Base-by-base conservation (phyloP, 495 filamentous ascomycete genomes). In the Geopyxis carbonaria region DNA sequence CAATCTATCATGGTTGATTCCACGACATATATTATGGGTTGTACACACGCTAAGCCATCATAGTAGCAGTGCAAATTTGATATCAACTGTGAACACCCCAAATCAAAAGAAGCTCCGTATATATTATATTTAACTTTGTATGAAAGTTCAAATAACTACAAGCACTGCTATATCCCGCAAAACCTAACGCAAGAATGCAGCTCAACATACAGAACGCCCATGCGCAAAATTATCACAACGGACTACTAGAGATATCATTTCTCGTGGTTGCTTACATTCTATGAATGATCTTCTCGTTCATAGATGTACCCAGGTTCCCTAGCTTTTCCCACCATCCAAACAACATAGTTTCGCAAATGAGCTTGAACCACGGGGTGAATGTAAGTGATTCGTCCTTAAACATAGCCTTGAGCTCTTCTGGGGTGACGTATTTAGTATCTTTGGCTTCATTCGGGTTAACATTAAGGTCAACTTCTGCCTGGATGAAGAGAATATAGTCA, bases 291-390 rank as follows among this genome's bases (percentile, higher is more conserved):
- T 69, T 77, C 64, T 95, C 85, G 46, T 76, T 75, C 60, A 66
- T 70, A 64, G 89, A 94, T 62, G 78, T 78, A 38, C 92, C 83
- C 46, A 95, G 62, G 4, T 76, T 68, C 44, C 85, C 78, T 22
- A 95, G 71, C 59, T 85, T 76, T 51, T 75, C 70, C 89, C 89
- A 99, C 89, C 89, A 99, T 58, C 95, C 85, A 52, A 91, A 95
- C 31, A 99, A 72, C 84, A 95, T 39, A 36, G 81, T 84, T 48
- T 94, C 61, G 67, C 91, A 99, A 55, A 99, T 95, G 47, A 99
- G 73, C 70, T 93, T 93, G 67, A 99, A 99, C 89, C 89, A 99
- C 1, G 89, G 89, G 5, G 89, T 99, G 59, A 95, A 97, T 48
- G 69, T 77, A 45, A 93, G 66, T 5, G 53, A 67, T 6, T 75